Percentiles rank a stretch among this genome's conserved stretches.
phyloP scores from a whole-genome alignment of 352 stramenopile species.

The Globisporangium middletonii region DNA sequence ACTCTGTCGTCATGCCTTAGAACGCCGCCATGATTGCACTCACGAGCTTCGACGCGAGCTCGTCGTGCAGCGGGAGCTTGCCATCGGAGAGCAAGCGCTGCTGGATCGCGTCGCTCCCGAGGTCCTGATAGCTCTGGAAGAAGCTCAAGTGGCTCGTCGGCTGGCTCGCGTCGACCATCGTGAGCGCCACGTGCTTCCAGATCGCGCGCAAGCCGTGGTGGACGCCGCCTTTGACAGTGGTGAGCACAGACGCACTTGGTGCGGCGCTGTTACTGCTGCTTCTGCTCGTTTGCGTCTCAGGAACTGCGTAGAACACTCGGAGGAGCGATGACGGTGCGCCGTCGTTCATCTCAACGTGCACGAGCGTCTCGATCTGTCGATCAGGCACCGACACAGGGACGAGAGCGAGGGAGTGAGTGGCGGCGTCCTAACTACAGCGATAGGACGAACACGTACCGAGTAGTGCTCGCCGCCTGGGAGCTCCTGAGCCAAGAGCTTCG shows the following conservation, averaged over 20 bases:
- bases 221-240: constrained; percentile 36
- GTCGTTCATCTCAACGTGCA: constrained; percentile 32
- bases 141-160: constrained; percentile 15
- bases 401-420: background rate
- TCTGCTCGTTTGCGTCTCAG: constrained; percentile 3
- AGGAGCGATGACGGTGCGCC: constrained; percentile 22
- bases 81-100: constrained; percentile 33
- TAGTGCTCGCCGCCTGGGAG: constrained; percentile 49
- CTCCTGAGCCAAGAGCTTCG: constrained; percentile 51
- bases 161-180: constrained; percentile 35
- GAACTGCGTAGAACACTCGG: constrained; percentile 37
- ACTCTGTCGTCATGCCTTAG: background rate
- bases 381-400: background rate
- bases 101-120: constrained; percentile 17
- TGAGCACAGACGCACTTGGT: constrained; percentile 7
- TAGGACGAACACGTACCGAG: constrained; percentile 28
- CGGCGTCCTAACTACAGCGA: background rate
- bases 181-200: constrained; percentile 44
- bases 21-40: constrained; percentile 35
- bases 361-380: constrained; percentile 36
- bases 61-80: constrained; percentile 51
- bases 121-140: constrained; percentile 12
- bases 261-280: background rate
- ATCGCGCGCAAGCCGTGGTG: constrained; percentile 43
- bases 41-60: constrained; percentile 50